These are phyloP conservation scores for Globisporangium carolinianum DNA, from an alignment of 352 stramenopile species.

Conservation along the genomic window DNA sequence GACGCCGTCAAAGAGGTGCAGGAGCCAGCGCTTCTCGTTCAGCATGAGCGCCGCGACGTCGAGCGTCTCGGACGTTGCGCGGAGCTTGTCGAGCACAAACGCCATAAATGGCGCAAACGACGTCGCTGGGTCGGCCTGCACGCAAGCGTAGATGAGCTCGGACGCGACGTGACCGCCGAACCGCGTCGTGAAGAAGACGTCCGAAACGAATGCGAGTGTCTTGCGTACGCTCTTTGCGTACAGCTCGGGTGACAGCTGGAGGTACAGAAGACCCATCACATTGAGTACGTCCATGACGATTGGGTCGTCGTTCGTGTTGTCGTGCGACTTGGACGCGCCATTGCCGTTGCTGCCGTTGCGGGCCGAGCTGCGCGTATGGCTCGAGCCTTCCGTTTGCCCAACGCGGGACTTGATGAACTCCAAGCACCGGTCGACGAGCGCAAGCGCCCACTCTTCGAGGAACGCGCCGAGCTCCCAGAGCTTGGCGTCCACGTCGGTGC, in stretches of 20 bases:
- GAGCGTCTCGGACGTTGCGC: conserved; percentile 20
- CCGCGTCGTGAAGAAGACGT: conserved; percentile 49
- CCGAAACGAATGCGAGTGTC: conserved; percentile 45
- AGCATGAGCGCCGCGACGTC: conserved; percentile 29
- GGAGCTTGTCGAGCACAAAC: conserved; percentile 44
- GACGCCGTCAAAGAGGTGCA: conserved; percentile 48
- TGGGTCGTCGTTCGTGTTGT: conserved; percentile 30
- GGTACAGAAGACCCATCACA: conserved; percentile 51
- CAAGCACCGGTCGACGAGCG: conserved; percentile 55
- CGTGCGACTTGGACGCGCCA: conserved; percentile 15
- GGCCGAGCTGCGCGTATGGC: conserved; percentile 11
- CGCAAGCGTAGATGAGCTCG: conserved; percentile 39
- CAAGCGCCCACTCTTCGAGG: conserved; percentile 61
- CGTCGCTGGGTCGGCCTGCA: conserved; percentile 34
- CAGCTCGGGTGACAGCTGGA: conserved; percentile 55
- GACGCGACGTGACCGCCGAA: conserved; percentile 60
- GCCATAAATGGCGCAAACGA: conserved; percentile 34
- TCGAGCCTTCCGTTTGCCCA: conserved; percentile 22
- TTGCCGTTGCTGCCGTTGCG: conserved; percentile 10
- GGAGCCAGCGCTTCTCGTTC: conserved; percentile 65
- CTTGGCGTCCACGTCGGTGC: conserved; percentile 30
- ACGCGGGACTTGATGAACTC: conserved; percentile 56
- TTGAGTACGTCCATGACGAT: conserved; percentile 55
- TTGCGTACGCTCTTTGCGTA: conserved; percentile 48
- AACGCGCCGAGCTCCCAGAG: conserved; percentile 54